Base-by-base conservation (phyloP, 805 yeast species). In the Kockiozyma suomiensis region DNA sequence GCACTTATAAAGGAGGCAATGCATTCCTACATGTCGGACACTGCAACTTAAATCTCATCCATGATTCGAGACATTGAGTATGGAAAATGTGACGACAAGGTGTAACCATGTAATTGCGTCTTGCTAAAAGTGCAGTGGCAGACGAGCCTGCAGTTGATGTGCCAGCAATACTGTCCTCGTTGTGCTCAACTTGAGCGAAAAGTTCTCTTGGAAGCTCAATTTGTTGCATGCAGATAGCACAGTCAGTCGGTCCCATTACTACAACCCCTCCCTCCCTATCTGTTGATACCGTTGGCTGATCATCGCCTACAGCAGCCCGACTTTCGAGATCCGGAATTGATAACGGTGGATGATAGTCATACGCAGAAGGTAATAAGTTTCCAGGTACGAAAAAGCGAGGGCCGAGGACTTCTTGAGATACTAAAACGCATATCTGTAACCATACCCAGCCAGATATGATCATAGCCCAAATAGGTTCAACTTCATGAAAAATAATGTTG, bases 51-150 rank as follows among this genome's bases (percentile, higher is more conserved):
- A 90, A 88, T 72, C 85, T 83, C 97, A 93, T 90, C 97, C 97
- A 93, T 63, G 82, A 84, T 70, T 89, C 96, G 64, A 93, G 76
- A 75, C 98, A 92, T n/a, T 82, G 85, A 1, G 90, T 81, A 70
- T 92, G 97, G 81, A 91, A 93, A 8, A 90, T 84, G 72, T 92
- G 98, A 43, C 85, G 79, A 73, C 98, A 92, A 1, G 97, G 97
- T 0, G 98, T 90, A 12, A 64, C 67, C 77, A 74, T 74, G 59
- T 74, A 74, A 42, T 66, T 62, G 28, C 74, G 68, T 15, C 77
- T 59, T 2, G 74, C 76, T 33, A 74, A 62, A 25, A 74, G 33
- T 15, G 70, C 67, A 17, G 74, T 65, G 0, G 74, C 70, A 8
- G 68, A 61, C 30, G 70, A 50, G 15, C 70, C 65, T 15, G 62